Base-by-base conservation (phyloP, 1,284 basidiomycete species). In the Taiwanofungus camphoratus region DNA sequence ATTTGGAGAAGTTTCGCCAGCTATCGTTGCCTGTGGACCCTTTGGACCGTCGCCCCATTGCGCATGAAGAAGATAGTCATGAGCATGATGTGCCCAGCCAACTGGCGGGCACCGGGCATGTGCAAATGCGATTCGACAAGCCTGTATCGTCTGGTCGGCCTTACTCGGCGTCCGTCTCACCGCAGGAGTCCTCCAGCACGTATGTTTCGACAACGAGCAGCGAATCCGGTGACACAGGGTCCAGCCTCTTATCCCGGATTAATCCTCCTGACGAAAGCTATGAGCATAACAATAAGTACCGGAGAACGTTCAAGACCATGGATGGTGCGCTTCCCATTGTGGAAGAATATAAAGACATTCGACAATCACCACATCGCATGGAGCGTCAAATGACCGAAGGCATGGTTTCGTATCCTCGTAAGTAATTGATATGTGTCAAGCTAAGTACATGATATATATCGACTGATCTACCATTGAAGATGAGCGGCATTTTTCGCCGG, bases 81-180 rank as follows among this genome's bases (percentile, higher is more conserved):
- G 35, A n/a, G 12, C 33, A 16, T 4, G 39, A 38, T 3, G 22
- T 22, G 44, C 9, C 5, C 12, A 36, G 7, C 15, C 13, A 20
- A 20, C n/a, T 16, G 13, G 34, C 18, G 34, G 16, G 18, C 34
- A 20, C 34, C 13, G 34, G 12, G 13, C 34, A 20, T 36, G 8
- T n/a, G 26, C 34, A 19, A 21, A 18, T 36, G 34, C 34, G 8
- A 20, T 20, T 9, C 34, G 15, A 7, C 15, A 19, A 12, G 15
- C 15, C 34, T 18, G 20, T 12, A 9, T n/a, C n/a, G n/a, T n/a
- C n/a, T n/a, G 11, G 24, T 4, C 5, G 38, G 21, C 38, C 38
- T 3, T 40, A 29, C 18, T 40, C 38, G 9, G 29, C 27, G 24
- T 40, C 36, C 8, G 36, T 40, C 24, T 40, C 38, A 4, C 31